These are phyloP conservation scores for Nemania abortiva DNA, from an alignment of 2,329 filamentous ascomycete genomes.

Conservation along the genomic window DNA sequence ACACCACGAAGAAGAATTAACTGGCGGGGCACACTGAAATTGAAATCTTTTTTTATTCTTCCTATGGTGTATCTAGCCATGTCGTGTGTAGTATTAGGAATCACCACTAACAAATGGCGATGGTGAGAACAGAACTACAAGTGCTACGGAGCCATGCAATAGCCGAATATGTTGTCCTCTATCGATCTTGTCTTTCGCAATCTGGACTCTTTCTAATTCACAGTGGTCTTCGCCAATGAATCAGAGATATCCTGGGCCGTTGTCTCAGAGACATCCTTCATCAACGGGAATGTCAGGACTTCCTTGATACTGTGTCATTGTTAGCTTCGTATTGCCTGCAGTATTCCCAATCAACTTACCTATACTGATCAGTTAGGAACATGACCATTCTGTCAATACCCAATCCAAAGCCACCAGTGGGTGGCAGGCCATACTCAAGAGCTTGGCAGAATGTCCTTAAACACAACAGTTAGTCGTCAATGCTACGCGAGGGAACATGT, in stretches of 20 bases:
- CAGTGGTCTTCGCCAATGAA: constrained; percentile 18
- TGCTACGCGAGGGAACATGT: background rate
- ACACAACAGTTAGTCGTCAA: constrained; percentile 14
- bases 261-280: constrained; percentile 68
- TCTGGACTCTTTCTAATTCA: constrained; percentile 10
- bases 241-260: constrained; percentile 15
- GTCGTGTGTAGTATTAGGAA: background rate
- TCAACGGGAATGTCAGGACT: constrained; percentile 95
- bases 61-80: background rate
- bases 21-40: background rate
- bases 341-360: constrained; percentile 45
- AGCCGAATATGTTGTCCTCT: background rate
- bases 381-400: constrained; percentile 86
- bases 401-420: constrained; percentile 96
- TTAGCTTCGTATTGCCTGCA: constrained; percentile 13
- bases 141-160: background rate
- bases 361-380: constrained; percentile 96
- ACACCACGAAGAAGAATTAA: background rate
- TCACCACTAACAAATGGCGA: background rate
- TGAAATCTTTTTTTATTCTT: background rate
- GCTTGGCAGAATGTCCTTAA: constrained; percentile 82
- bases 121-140: background rate
- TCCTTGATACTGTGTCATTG: constrained; percentile 77
- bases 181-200: background rate
- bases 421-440: constrained; percentile 90